phyloP scores from a whole-genome alignment of 163 green algal genomes.

The Coccomyxa subellipsoidea region DNA sequence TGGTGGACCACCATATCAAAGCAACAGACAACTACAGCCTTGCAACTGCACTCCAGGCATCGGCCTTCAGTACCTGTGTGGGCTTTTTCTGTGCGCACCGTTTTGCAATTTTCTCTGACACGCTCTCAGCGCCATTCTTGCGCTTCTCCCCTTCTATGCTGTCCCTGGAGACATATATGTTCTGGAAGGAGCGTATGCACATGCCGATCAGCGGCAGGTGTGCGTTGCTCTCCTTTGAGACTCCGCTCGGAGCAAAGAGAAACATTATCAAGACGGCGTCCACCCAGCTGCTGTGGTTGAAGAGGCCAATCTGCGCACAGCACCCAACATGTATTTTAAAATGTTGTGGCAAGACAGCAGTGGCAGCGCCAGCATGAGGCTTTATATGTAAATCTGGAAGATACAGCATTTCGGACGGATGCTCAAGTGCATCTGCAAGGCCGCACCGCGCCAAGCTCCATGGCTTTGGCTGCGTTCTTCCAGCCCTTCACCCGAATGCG shows the following conservation, averaged over 20 bases:
- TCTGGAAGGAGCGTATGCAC: slow-evolving; percentile 49
- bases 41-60: too few relatives aligned
- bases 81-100: not conserved
- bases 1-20: too few relatives aligned
- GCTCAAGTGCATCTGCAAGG: not conserved
- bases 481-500: slow-evolving; percentile 19
- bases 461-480: slow-evolving; percentile 26
- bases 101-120: slow-evolving; percentile 21
- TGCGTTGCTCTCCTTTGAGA: slow-evolving; percentile 33
- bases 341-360: too few relatives aligned
- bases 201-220: slow-evolving; percentile 43
- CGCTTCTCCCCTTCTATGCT: slow-evolving; percentile 13
- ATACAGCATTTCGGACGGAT: too few relatives aligned
- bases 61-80: not conserved
- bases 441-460: slow-evolving; percentile 26
- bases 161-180: slow-evolving; percentile 41
- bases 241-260: slow-evolving; percentile 31
- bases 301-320: slow-evolving; percentile 38
- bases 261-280: slow-evolving; percentile 48
- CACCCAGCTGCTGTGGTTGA: slow-evolving; percentile 54
- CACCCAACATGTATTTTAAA: not conserved
- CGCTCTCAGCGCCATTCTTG: not conserved
- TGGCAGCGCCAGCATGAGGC: too few relatives aligned
- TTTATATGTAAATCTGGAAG: too few relatives aligned
- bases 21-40: too few relatives aligned